A percentile compares a stretch with the other conserved stretches of the same genome.
Evolutionary conservation across 805 yeast species (phyloP).

Genomic region (Metschnikowia lochheadii): DNA sequence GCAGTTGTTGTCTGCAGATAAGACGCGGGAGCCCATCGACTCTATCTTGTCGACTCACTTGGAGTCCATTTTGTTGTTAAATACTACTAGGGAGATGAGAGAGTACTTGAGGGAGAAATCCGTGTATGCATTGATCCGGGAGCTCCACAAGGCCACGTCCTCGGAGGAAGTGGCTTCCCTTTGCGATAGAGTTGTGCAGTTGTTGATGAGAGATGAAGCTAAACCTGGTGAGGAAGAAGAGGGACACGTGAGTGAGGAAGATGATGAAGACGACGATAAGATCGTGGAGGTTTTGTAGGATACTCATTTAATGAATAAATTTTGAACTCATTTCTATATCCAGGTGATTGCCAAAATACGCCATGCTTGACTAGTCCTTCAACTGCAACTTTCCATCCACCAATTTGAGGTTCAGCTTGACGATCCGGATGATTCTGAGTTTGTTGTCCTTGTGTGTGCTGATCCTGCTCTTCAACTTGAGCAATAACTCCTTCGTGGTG

Average conservation of each 20-base stretch:
- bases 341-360: not conserved
- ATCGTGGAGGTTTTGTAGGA: constrained; percentile 49
- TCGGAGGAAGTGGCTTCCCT: constrained; percentile 51
- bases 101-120: constrained; percentile 74
- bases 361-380: constrained; percentile 21
- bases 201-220: constrained; percentile 85
- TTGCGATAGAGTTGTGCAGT: constrained; percentile 81
- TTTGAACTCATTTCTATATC: not conserved
- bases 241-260: constrained; percentile 38
- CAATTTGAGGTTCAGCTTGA: constrained; percentile 54
- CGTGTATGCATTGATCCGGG: constrained; percentile 83
- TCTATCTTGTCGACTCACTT: constrained; percentile 67
- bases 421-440: constrained; percentile 52
- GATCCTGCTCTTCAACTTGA: constrained; percentile 57
- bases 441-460: constrained; percentile 61
- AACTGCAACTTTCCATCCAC: constrained; percentile 45
- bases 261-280: constrained; percentile 45
- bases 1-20: constrained; percentile 72
- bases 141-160: constrained; percentile 64
- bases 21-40: constrained; percentile 66
- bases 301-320: not conserved
- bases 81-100: constrained; percentile 71
- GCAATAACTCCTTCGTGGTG: constrained; percentile 61
- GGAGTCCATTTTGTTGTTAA: constrained; percentile 74
- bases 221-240: constrained; percentile 38